These are phyloP conservation scores for Botrytis pseudocinerea DNA, from an alignment of 2,329 filamentous ascomycete species.

Conservation along the genomic window DNA sequence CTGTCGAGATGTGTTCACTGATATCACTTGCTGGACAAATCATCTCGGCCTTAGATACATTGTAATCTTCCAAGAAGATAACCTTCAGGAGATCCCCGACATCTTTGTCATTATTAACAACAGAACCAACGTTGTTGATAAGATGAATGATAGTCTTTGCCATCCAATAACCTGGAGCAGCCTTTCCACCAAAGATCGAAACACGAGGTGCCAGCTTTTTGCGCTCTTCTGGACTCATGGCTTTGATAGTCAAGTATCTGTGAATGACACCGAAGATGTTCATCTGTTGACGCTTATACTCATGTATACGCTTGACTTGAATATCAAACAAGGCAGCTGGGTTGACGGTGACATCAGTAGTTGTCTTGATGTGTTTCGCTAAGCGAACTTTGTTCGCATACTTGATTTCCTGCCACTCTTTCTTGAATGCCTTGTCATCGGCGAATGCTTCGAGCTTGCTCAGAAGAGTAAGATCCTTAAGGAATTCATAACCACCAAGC, in stretches of 20 bases:
- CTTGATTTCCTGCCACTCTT: constrained; percentile 96
- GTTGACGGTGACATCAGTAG: constrained; percentile 79
- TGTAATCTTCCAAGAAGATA: constrained; percentile 97
- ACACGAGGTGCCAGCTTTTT: constrained; percentile 88
- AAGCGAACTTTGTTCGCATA: constrained; percentile 91
- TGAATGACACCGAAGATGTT: constrained; percentile 99
- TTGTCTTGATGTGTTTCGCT: constrained; percentile 85
- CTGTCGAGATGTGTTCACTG: constrained; percentile 97
- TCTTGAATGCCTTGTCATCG: constrained; percentile 86
- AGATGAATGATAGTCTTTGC: constrained; percentile 98
- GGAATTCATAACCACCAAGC: constrained; percentile 76
- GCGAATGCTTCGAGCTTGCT: constrained; percentile 82
- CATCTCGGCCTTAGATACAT: constrained; percentile 98
- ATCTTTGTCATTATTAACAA: constrained; percentile 90
- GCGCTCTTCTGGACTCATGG: constrained; percentile 76
- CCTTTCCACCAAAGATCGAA: constrained; percentile 96
- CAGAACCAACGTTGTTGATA: constrained; percentile 84
- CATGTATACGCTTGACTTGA: constrained; percentile 98
- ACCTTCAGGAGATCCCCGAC: constrained; percentile 95
- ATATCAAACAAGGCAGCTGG: constrained; percentile 90
- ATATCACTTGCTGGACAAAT: constrained; percentile 93
- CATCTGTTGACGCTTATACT: constrained; percentile 98
- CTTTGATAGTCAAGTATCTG: constrained; percentile 86
- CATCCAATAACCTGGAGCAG: constrained; percentile 99
- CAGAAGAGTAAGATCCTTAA: constrained; percentile 85